These are phyloP conservation scores for Xylaria sp. DNA, from an alignment of 2,329 filamentous ascomycete species.

Conservation along the genomic window DNA sequence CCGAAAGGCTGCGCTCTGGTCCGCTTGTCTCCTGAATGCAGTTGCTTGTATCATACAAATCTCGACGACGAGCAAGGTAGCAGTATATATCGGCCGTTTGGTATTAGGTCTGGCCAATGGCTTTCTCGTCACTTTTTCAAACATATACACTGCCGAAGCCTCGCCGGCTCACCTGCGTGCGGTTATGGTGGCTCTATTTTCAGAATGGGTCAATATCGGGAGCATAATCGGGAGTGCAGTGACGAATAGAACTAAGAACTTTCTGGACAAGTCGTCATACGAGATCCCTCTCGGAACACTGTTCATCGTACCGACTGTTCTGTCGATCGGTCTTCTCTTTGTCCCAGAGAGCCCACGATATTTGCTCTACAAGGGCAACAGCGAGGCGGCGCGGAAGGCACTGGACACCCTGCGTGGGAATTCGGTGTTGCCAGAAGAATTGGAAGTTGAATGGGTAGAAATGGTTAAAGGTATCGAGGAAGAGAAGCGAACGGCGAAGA, in stretches of 20 bases:
- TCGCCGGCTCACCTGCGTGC: constrained; percentile 61
- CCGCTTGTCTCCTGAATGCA: constrained; percentile 58
- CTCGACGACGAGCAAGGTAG: constrained; percentile 53
- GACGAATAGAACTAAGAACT: constrained; percentile 55
- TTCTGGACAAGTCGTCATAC: constrained; percentile 55
- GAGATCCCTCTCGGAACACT: constrained; percentile 60
- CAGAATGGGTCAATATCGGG: constrained; percentile 61
- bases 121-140: constrained; percentile 59
- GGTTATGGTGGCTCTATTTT: constrained; percentile 60
- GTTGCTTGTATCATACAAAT: constrained; percentile 59
- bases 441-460: constrained; percentile 56
- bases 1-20: constrained; percentile 58
- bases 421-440: constrained; percentile 47
- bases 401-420: constrained; percentile 49
- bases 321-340: constrained; percentile 58
- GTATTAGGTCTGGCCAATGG: constrained; percentile 57
- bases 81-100: constrained; percentile 60
- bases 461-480: constrained; percentile 55
- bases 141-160: constrained; percentile 61
- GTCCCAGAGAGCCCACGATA: constrained; percentile 60
- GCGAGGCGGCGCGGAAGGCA: constrained; percentile 45
- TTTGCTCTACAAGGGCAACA: constrained; percentile 52
- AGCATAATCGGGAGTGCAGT: constrained; percentile 59
- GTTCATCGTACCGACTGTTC: constrained; percentile 59
- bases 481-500: constrained; percentile 50